A percentile compares a stretch with the other conserved stretches of the same genome.
Evolutionary conservation across 2,329 filamentous ascomycete genomes (phyloP).

Genomic region (Phaeosphaeria sp.): DNA sequence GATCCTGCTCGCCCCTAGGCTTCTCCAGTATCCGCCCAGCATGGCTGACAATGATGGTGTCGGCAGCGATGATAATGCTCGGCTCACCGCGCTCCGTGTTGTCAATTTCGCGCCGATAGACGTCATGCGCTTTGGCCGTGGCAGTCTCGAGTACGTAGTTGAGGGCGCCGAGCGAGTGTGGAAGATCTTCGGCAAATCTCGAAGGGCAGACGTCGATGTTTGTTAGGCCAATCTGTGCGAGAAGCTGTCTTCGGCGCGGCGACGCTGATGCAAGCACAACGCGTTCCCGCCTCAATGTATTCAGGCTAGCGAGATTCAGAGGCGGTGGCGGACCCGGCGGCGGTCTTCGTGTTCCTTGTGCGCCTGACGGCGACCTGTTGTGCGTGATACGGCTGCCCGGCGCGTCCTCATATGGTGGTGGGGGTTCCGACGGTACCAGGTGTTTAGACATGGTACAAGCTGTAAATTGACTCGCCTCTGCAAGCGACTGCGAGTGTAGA

Average conservation of each 20-base stretch:
- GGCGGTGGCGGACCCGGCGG: constrained; percentile 61
- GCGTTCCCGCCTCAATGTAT: constrained; percentile 75
- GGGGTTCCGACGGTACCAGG: constrained; percentile 47
- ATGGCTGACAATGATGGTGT: constrained; percentile 84
- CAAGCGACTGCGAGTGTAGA: background rate
- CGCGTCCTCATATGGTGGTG: constrained; percentile 52
- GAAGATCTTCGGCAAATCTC: constrained; percentile 81
- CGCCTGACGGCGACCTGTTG: constrained; percentile 22
- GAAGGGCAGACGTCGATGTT: constrained; percentile 87
- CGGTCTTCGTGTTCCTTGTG: constrained; percentile 18
- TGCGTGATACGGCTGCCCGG: constrained; percentile 25
- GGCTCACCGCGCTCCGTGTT: constrained; percentile 70
- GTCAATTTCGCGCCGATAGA: constrained; percentile 68
- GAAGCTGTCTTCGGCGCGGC: constrained; percentile 80
- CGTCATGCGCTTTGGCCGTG: constrained; percentile 78
- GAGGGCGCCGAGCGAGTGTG: constrained; percentile 85
- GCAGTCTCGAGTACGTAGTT: constrained; percentile 93
- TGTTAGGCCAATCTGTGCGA: constrained; percentile 78
- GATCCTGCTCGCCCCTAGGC: constrained; percentile 79
- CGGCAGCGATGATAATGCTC: constrained; percentile 84
- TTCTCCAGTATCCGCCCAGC: constrained; percentile 87
- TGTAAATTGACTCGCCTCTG: background rate
- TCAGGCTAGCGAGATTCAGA: constrained; percentile 80
- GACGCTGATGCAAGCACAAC: constrained; percentile 91
- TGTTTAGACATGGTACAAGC: constrained; percentile 15